Evolutionary conservation across 129 eudicot genomes (phyloP).

Genomic region (Mikania micrantha): DNA sequence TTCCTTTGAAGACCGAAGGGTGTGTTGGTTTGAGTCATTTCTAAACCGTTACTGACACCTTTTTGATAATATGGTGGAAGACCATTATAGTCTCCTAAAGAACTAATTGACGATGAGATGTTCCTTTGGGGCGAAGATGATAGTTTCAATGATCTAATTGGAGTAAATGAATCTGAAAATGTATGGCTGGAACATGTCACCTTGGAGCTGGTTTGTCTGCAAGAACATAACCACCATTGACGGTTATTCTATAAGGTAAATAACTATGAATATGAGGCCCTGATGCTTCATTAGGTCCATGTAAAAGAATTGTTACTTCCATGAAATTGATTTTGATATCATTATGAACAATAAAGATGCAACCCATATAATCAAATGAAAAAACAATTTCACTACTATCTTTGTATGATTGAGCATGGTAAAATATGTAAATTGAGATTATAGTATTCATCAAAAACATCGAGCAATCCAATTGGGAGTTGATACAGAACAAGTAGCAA

Average conservation of each 20-base stretch:
- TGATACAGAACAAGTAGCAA: background rate
- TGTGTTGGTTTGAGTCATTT: constrained; percentile 39
- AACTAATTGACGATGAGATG: constrained; percentile 56
- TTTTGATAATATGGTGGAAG: constrained; percentile 33
- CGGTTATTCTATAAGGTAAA: background rate
- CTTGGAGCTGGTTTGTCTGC: constrained; percentile 56
- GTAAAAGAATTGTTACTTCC: background rate
- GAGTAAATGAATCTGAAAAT: constrained; percentile 63
- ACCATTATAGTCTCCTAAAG: constrained; percentile 61
- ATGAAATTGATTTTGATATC: background rate
- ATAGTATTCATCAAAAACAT: background rate
- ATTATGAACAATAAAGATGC: constrained; percentile 4
- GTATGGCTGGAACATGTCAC: constrained; percentile 36
- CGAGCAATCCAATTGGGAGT: no score
- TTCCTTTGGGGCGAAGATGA: constrained; percentile 47
- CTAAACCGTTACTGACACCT: constrained; percentile 34
- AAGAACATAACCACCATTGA: constrained; percentile 3
- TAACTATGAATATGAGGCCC: background rate
- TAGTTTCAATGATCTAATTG: constrained; percentile 57
- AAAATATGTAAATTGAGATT: background rate
- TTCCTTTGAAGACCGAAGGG: constrained; percentile 59
- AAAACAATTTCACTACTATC: background rate
- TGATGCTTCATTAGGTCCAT: constrained; percentile 1
- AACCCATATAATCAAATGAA: background rate
- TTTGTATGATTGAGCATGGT: background rate